Evolutionary conservation across 148 eudicot genomes (phyloP).

Genomic region (Rhododendron ovatum): DNA sequence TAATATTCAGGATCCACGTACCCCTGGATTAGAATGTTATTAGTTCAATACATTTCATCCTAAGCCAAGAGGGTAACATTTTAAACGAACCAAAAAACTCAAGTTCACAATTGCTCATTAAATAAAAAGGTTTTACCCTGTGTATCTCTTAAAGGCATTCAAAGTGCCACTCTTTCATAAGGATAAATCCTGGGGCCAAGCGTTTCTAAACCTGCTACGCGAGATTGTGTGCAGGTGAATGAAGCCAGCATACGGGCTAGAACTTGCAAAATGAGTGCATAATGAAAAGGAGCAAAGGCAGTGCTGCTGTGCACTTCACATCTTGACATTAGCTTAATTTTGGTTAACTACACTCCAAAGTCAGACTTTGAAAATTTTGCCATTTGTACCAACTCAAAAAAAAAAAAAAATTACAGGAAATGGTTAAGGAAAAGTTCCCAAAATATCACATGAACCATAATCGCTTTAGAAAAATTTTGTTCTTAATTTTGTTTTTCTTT

Average conservation of each 20-base stretch:
- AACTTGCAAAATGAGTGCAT: no score
- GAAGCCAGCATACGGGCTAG: background rate
- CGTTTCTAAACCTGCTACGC: background rate
- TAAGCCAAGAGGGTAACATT: background rate
- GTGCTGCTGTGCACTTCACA: background rate
- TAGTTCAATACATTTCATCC: background rate
- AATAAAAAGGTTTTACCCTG: background rate
- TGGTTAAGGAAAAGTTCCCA: background rate
- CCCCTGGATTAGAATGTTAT: background rate
- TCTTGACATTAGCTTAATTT: background rate
- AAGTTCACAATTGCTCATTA: background rate
- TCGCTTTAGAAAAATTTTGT: background rate
- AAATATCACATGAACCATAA: background rate
- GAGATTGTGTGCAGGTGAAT: background rate
- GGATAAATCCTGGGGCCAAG: background rate
- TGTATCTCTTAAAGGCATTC: background rate
- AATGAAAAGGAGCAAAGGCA: background rate
- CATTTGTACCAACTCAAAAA: background rate
- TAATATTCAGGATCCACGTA: constrained; percentile 18
- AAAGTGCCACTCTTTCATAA: background rate
- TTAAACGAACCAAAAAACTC: background rate
- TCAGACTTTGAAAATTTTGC: background rate
- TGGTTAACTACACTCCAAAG: background rate
- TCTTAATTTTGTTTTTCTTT: background rate
- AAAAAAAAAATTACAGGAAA: background rate